These are phyloP conservation scores for Tylopilus sp. DNA, from an alignment of 1,284 basidiomycete genomes.

Conservation along the genomic window DNA sequence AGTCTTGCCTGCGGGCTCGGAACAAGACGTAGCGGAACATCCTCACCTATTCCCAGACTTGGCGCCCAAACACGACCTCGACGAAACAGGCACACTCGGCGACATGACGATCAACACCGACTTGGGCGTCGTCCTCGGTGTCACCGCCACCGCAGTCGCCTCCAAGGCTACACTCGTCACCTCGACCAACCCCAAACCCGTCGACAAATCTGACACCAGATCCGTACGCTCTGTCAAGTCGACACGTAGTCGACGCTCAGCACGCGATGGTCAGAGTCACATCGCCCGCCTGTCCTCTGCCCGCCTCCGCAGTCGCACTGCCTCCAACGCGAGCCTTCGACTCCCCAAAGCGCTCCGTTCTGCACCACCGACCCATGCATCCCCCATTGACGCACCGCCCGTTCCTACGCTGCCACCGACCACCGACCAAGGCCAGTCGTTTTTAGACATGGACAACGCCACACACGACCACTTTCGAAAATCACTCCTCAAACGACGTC, in stretches of 20 bases:
- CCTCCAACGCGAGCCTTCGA: conserved; percentile 31
- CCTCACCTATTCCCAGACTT: neutral
- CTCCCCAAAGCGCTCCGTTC: conserved; percentile 28
- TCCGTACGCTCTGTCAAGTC: conserved; percentile 28
- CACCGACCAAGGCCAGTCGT: conserved; percentile 17
- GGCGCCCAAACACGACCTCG: conserved; percentile 33
- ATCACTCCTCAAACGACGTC: conserved; percentile 20
- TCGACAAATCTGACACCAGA: conserved; percentile 20
- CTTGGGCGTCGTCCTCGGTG: conserved; percentile 29
- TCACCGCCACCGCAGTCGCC: conserved; percentile 31
- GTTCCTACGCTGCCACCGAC: conserved; percentile 19
- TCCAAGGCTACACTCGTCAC: conserved; percentile 31
- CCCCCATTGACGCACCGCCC: conserved; percentile 18
- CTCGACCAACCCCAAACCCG: conserved; percentile 1
- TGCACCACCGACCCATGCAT: neutral
- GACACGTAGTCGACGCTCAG: conserved; percentile 27
- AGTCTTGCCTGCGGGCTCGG: neutral
- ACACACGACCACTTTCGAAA: conserved; percentile 11
- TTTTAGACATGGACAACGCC: conserved; percentile 28
- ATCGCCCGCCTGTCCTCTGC: conserved; percentile 23
- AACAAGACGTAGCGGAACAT: neutral
- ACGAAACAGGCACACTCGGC: conserved; percentile 32
- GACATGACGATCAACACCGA: conserved; percentile 26
- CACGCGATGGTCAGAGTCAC: conserved; percentile 17
- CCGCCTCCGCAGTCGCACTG: conserved; percentile 26